Conservation (phyloP, 2,329 filamentous ascomycete genomes). For the Verticillium longisporum region DNA sequence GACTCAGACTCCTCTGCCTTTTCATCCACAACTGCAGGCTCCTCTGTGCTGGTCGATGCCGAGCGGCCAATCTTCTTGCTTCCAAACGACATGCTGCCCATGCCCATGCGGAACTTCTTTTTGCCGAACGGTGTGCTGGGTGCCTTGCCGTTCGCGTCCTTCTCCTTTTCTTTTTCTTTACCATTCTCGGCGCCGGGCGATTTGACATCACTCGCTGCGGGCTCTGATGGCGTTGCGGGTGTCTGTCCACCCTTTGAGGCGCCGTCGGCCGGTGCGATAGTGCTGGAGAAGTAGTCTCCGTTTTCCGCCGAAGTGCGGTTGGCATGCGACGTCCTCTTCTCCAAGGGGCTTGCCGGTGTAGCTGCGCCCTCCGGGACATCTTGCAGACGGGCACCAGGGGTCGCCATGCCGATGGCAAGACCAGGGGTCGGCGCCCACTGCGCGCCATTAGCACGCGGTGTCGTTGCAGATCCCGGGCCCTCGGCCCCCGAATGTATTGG, state of each 20-base stretch:
- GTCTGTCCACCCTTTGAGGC: conserved; percentile 26
- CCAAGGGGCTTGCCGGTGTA: conserved; percentile 37
- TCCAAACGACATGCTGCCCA: conserved; percentile 58
- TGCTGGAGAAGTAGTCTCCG: conserved; percentile 72
- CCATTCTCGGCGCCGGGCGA: conserved; percentile 22
- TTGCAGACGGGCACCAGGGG: conserved; percentile 47
- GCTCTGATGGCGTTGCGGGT: conserved; percentile 21
- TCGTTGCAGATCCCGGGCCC: conserved; percentile 39
- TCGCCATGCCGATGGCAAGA: conserved; percentile 70
- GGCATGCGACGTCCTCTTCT: conserved; percentile 48
- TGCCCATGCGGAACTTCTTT: conserved; percentile 74
- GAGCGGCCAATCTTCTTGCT: conserved; percentile 78
- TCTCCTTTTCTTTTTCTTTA: conserved; percentile 41
- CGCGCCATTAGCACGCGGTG: conserved; percentile 59
- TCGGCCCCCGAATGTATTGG: conserved; percentile 24
- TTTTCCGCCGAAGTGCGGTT: conserved; percentile 57
- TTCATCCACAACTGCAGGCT: conserved; percentile 68
- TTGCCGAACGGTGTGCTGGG: conserved; percentile 66
- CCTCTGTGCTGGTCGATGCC: conserved; percentile 58
- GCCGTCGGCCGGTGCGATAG: conserved; percentile 41
- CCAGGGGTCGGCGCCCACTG: conserved; percentile 63
- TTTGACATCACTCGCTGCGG: conserved; percentile 29
- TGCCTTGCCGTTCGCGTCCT: conserved; percentile 48
- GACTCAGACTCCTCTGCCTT: conserved; percentile 64
- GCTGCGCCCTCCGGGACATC: conserved; percentile 41